Evolutionary conservation across 2,329 filamentous ascomycete species (phyloP).

Genomic region (Myotisia sp.): DNA sequence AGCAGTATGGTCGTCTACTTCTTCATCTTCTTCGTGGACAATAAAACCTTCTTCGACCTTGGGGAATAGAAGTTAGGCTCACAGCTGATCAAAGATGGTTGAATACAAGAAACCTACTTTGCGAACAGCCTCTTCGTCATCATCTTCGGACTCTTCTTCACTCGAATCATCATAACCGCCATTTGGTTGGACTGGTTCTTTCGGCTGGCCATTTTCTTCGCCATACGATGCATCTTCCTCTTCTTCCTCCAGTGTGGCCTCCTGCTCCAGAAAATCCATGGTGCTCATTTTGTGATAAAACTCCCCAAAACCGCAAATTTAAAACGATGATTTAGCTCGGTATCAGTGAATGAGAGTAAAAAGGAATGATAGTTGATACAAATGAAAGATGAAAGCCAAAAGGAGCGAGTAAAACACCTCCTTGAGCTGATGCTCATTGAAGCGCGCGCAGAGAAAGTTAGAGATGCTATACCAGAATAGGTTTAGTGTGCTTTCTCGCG

Average conservation of each 20-base stretch:
- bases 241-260: slow-evolving; percentile 78
- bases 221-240: slow-evolving; percentile 70
- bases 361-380: too few relatives aligned
- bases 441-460: too few relatives aligned
- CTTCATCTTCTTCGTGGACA: slow-evolving; percentile 79
- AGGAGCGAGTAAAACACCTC: too few relatives aligned
- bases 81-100: neutral
- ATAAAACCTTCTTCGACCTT: slow-evolving; percentile 92
- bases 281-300: slow-evolving; percentile 37
- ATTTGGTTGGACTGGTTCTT: slow-evolving; percentile 29
- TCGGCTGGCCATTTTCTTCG: slow-evolving; percentile 50
- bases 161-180: slow-evolving; percentile 63
- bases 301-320: too few relatives aligned
- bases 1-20: slow-evolving; percentile 52
- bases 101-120: slow-evolving; percentile 41
- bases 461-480: too few relatives aligned
- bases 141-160: slow-evolving; percentile 83
- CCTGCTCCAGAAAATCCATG: slow-evolving; percentile 60
- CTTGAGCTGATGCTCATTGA: too few relatives aligned
- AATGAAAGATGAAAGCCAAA: neutral
- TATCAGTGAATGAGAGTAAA: too few relatives aligned
- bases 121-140: slow-evolving; percentile 71
- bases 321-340: too few relatives aligned
- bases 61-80: slow-evolving; percentile 10
- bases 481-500: too few relatives aligned